Conservation (phyloP, 768 basidiomycete genomes). For the Boletus tylopilopsis region DNA sequence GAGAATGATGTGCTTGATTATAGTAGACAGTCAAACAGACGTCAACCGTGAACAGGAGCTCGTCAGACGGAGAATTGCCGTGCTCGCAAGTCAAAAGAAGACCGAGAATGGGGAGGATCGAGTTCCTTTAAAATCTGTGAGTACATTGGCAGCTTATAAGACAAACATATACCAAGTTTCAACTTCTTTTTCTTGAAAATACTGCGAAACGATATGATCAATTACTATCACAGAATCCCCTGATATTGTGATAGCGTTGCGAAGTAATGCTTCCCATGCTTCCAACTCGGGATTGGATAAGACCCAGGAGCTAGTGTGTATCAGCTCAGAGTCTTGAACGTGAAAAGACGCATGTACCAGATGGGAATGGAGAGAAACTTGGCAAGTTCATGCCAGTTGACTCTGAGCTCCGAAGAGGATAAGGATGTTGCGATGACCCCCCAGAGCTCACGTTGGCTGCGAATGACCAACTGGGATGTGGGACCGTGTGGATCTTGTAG, state of each 20-base stretch:
- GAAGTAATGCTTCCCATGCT: slow-evolving; percentile 41
- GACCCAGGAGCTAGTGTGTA: slow-evolving; percentile 39
- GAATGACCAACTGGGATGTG: slow-evolving; percentile 22
- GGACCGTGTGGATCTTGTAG: slow-evolving; percentile 32
- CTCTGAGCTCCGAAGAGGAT: slow-evolving; percentile 20
- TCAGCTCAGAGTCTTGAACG: slow-evolving; percentile 1
- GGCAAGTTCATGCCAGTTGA: slow-evolving; percentile 40
- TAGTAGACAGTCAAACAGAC: slow-evolving; percentile 35
- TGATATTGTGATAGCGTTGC: slow-evolving; percentile 25
- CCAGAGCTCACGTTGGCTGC: slow-evolving; percentile 44
- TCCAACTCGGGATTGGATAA: slow-evolving; percentile 40
- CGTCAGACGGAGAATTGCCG: slow-evolving; percentile 10
- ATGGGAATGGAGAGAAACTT: slow-evolving; percentile 47
- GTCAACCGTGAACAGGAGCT: slow-evolving; percentile 30
- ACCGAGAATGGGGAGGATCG: slow-evolving; percentile 15
- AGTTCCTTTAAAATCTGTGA: slow-evolving; percentile 22
- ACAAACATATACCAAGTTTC: slow-evolving; percentile 20
- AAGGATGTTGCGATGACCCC: slow-evolving; percentile 36
- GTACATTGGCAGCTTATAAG: neutral
- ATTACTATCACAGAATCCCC: slow-evolving; percentile 8
- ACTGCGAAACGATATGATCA: slow-evolving; percentile 11
- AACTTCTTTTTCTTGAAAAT: slow-evolving; percentile 11
- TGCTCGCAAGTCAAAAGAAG: slow-evolving; percentile 12
- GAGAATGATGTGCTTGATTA: slow-evolving; percentile 15
- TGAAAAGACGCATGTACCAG: slow-evolving; percentile 33